phyloP scores from a whole-genome alignment of 2,329 filamentous ascomycete species.

The Thelonectria blattea region DNA sequence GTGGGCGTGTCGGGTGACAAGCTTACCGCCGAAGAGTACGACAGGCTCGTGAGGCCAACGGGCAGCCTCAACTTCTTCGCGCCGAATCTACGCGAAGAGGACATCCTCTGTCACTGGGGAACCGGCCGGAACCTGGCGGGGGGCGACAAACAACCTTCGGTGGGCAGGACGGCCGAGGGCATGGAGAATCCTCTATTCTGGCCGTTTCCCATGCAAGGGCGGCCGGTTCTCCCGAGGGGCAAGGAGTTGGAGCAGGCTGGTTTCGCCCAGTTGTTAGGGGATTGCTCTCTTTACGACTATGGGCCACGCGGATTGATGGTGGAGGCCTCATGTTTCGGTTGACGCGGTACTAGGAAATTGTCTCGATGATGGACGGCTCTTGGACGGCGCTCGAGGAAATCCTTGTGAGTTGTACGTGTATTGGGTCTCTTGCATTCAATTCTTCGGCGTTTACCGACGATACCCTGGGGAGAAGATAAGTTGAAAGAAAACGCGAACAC shows the following conservation, averaged over 20 bases:
- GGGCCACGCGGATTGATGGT: background rate
- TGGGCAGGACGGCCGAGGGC: conserved; percentile 43
- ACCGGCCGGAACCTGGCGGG: conserved; percentile 23
- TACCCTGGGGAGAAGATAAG: background rate
- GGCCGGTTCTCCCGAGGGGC: conserved; percentile 58
- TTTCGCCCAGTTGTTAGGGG: conserved; percentile 44
- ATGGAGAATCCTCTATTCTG: conserved; percentile 64
- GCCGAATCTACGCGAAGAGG: conserved; percentile 54
- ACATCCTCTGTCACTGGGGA: conserved; percentile 58
- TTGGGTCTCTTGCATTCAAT: background rate
- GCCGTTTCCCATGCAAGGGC: conserved; percentile 66
- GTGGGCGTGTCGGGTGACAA: conserved; percentile 49
- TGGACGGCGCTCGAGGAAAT: background rate
- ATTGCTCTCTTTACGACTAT: background rate
- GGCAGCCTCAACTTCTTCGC: conserved; percentile 64
- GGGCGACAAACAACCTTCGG: conserved; percentile 16
- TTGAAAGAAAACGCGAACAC: background rate
- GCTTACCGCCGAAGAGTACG: conserved; percentile 45
- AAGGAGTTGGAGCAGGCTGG: conserved; percentile 57
- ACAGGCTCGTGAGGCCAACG: conserved; percentile 53
- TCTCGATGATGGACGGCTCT: background rate
- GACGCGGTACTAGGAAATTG: background rate
- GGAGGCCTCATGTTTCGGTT: background rate
- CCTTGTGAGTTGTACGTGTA: background rate
- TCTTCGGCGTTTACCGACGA: conserved; percentile 3